Evolutionary conservation across 306 rosid genomes (phyloP).

Genomic region (Fagus crenata): DNA sequence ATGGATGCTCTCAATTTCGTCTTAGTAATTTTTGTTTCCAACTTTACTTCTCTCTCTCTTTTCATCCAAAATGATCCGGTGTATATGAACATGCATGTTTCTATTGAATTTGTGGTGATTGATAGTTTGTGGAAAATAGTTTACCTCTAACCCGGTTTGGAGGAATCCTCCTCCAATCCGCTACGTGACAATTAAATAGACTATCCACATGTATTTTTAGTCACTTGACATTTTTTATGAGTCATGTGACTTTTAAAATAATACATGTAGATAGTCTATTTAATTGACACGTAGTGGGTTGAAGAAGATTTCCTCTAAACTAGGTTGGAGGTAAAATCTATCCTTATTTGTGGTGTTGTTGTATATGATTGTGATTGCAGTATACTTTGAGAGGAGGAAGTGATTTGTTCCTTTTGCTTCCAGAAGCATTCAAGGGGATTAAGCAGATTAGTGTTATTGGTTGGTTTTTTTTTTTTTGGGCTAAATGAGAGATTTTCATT

Average conservation of each 20-base stretch:
- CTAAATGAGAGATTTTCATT: conserved; percentile 23
- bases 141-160: too few relatives aligned
- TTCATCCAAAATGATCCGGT: neutral
- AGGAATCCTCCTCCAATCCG: too few relatives aligned
- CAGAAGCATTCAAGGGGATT: conserved; percentile 87
- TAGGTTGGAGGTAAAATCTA: too few relatives aligned
- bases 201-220: too few relatives aligned
- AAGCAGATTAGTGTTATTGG: conserved; percentile 98
- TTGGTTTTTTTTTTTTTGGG: conserved; percentile 91
- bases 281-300: too few relatives aligned
- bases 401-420: conserved; percentile 80
- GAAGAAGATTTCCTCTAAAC: too few relatives aligned
- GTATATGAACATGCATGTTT: too few relatives aligned
- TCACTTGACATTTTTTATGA: too few relatives aligned
- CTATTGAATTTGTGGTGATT: neutral
- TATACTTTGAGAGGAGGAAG: conserved; percentile 90
- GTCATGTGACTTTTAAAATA: too few relatives aligned
- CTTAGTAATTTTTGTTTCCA: conserved; percentile 42
- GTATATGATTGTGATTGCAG: conserved; percentile 39
- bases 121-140: neutral
- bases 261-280: too few relatives aligned
- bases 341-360: neutral
- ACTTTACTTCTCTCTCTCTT: neutral
- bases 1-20: conserved; percentile 78
- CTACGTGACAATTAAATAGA: too few relatives aligned